These are phyloP conservation scores for Calocera cornea DNA, from an alignment of 768 basidiomycete species.

Conservation along the genomic window DNA sequence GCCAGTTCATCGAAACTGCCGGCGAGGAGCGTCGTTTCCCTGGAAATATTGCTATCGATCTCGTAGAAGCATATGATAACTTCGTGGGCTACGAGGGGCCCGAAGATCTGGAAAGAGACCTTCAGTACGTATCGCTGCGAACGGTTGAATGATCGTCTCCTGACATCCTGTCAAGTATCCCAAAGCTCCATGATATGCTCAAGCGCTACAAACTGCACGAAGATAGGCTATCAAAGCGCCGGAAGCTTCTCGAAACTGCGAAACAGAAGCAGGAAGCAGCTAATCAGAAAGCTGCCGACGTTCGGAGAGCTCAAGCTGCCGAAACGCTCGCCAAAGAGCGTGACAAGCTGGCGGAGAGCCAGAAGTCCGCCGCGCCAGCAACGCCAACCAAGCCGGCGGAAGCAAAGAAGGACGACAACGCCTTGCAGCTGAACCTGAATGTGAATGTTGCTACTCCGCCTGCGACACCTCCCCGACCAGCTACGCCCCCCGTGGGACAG, in stretches of 20 bases:
- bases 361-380: background rate
- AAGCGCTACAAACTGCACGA: background rate
- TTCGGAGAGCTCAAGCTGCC: background rate
- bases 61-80: conserved; percentile 62
- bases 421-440: background rate
- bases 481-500: background rate
- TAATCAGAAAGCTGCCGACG: background rate
- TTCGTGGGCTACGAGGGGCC: conserved; percentile 61
- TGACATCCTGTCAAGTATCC: background rate
- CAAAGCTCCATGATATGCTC: background rate
- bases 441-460: background rate
- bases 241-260: background rate
- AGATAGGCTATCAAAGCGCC: background rate
- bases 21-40: conserved; percentile 44
- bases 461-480: background rate
- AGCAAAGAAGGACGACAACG: background rate
- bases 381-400: background rate
- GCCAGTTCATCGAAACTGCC: conserved; percentile 33
- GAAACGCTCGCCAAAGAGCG: background rate
- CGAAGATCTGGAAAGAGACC: conserved; percentile 47
- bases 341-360: background rate
- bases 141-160: background rate
- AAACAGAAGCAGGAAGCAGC: background rate
- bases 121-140: conserved; percentile 37
- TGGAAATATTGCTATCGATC: conserved; percentile 51